These are phyloP conservation scores for Acanthamoeba healyi DNA, from an alignment of 208 protist genomes.

Conservation along the genomic window DNA sequence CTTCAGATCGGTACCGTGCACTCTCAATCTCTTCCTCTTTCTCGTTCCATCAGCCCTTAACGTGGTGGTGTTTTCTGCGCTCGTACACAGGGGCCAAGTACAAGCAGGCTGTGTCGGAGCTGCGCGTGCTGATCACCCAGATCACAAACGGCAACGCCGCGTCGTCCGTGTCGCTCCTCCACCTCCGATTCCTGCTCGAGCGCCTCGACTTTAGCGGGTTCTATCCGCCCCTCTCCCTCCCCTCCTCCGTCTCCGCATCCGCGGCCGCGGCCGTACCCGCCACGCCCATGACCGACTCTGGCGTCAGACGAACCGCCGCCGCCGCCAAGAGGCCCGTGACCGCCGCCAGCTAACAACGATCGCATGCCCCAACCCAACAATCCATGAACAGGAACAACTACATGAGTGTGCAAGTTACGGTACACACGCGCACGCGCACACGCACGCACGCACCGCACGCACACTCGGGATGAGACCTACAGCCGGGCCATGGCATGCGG, in stretches of 20 bases:
- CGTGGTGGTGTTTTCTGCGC: not conserved
- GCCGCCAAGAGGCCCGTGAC: no score
- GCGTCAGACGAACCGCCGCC: no score
- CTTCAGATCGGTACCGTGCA: not conserved
- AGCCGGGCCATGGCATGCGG: slow-evolving; percentile 12
- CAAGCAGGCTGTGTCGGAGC: slow-evolving; percentile 46
- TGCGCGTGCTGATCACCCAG: slow-evolving; percentile 34
- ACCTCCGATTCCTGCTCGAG: slow-evolving; percentile 43
- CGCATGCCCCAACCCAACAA: no score
- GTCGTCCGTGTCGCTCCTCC: not conserved
- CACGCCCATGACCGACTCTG: not conserved
- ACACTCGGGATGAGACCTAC: not conserved
- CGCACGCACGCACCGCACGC: no score
- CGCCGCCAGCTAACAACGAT: no score
- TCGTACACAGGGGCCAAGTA: not conserved
- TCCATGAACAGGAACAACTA: no score
- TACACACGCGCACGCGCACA: no score
- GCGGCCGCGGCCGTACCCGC: not conserved
- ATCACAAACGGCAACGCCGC: slow-evolving; percentile 48
- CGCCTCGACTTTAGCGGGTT: slow-evolving; percentile 45
- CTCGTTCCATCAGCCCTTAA: no score
- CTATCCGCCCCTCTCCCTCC: slow-evolving; percentile 17
- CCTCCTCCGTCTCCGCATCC: not conserved
- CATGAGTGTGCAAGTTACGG: no score
- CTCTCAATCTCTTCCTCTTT: not conserved